Base-by-base conservation (phyloP, 139 green algal species). In the Pseudopediastrum boryanum region DNA sequence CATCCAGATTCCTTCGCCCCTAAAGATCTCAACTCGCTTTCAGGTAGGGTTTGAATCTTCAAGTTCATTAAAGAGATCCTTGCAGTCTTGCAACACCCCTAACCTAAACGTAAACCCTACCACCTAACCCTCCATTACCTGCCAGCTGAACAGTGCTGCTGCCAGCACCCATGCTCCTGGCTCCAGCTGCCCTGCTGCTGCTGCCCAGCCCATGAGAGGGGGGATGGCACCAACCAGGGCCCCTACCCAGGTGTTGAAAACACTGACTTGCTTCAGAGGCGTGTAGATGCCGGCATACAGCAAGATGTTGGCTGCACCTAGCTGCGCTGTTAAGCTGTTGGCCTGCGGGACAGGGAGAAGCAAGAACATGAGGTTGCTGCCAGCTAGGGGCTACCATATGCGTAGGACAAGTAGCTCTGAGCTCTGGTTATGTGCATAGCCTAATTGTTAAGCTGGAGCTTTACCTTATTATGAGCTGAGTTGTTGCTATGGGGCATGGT, bases 261-360 rank as follows among this genome's bases (percentile, higher is more conserved):
- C 43, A 67, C 85, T 94, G 19, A 98, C 6, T 75, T 93, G 92
- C 86, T 99, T 99, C 2, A 99, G 87, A 0, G 97, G 95, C 0
- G 97, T 99, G 90, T 99, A 99, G 31, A 98, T 85, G 48, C 78
- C 88, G 1, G 97, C 93, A 69, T 99, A 99, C 44, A 99, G 91
- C 19, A 69, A 64, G 54, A 99, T 98, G 89, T 99, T 99, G 52
- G 80, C 92, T 2, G 90, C 94, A 2, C 94, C 97, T 29, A 99
- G 84, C 1, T 12, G 84, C 0, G 96, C 91, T 6, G 97, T 96
- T 8, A 93, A 72, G 0, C 35, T 13, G 89, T 99, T 99, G 23
- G 91, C 89, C 92, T 98, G 89, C 71, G 43, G 51, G 8, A 36
- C 8, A 51, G 31, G 36, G 8, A 72, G 31, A 44, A 42, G 56